Evolutionary conservation across 495 filamentous ascomycete genomes (phyloP).

Genomic region (Xylaria longipes): DNA sequence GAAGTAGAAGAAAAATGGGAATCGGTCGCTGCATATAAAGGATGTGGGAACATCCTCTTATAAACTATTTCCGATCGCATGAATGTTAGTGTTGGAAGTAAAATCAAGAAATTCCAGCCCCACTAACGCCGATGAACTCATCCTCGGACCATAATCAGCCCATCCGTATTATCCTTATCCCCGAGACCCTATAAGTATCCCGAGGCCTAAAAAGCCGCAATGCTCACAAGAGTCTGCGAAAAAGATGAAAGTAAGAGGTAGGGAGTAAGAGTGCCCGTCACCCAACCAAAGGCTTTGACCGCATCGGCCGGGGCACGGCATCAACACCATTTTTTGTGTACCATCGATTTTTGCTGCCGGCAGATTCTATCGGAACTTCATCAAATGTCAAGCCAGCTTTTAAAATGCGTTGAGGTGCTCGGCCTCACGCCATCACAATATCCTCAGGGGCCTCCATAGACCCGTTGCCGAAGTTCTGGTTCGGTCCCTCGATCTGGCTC

Average conservation of each 20-base stretch:
- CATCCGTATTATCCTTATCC: slow-evolving; percentile 8
- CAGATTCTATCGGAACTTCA: slow-evolving; percentile 5
- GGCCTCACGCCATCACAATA: slow-evolving; percentile 14
- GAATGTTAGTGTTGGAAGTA: neutral
- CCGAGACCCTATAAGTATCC: neutral
- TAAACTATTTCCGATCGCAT: neutral
- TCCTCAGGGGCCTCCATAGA: slow-evolving; percentile 4
- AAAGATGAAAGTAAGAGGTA: neutral
- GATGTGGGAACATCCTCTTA: neutral
- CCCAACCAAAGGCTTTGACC: neutral
- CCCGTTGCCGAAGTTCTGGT: slow-evolving; percentile 8
- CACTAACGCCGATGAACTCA: slow-evolving; percentile 17
- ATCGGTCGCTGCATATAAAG: neutral
- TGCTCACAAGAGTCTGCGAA: neutral
- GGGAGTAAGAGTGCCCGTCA: neutral
- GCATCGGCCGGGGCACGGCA: neutral
- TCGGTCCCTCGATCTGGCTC: slow-evolving; percentile 27
- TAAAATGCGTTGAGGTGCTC: neutral
- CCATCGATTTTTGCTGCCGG: neutral
- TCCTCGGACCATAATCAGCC: slow-evolving; percentile 23
- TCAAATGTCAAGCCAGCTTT: neutral
- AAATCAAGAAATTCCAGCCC: slow-evolving; percentile 9
- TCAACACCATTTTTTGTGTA: neutral
- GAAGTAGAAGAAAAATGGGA: slow-evolving; percentile 5
- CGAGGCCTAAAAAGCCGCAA: neutral